A percentile compares a stretch with the other conserved stretches of the same genome.
Evolutionary conservation across 2,329 filamentous ascomycete species (phyloP).

Genomic region (Pleurostoma richardsiae): DNA sequence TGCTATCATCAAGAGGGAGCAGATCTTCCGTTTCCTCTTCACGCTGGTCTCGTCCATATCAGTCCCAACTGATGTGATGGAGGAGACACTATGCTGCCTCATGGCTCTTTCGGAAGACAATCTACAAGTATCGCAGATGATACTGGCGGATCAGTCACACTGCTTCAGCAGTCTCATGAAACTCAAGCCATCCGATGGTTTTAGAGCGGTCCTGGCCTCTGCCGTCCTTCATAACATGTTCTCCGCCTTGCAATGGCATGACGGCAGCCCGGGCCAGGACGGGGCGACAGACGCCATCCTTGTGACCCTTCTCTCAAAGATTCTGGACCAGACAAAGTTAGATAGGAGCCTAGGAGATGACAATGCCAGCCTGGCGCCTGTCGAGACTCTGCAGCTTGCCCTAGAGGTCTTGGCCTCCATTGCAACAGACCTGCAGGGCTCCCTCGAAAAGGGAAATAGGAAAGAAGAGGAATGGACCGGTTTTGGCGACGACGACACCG

Average conservation of each 20-base stretch:
- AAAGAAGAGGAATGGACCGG: conserved; percentile 33
- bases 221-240: conserved; percentile 61
- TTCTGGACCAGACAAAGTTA: conserved; percentile 28
- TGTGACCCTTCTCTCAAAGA: conserved; percentile 36
- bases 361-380: conserved; percentile 30
- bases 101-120: conserved; percentile 59
- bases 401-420: conserved; percentile 62
- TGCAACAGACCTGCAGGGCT: conserved; percentile 51
- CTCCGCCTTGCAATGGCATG: conserved; percentile 45
- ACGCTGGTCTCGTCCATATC: conserved; percentile 36
- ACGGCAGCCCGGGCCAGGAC: conserved; percentile 41
- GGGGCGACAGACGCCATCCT: conserved; percentile 45
- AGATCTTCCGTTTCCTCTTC: conserved; percentile 50
- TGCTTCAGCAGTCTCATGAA: conserved; percentile 45
- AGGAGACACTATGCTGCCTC: conserved; percentile 49
- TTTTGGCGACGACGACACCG: conserved; percentile 31
- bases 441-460: conserved; percentile 38
- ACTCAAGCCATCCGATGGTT: conserved; percentile 40
- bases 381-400: conserved; percentile 47
- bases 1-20: conserved; percentile 42
- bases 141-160: conserved; percentile 43
- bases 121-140: conserved; percentile 40
- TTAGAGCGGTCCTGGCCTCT: conserved; percentile 51
- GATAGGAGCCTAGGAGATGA: conserved; percentile 21
- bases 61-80: conserved; percentile 35